Base-by-base conservation (phyloP, 345 rosid genomes). In the Aurinia saxatilis region DNA sequence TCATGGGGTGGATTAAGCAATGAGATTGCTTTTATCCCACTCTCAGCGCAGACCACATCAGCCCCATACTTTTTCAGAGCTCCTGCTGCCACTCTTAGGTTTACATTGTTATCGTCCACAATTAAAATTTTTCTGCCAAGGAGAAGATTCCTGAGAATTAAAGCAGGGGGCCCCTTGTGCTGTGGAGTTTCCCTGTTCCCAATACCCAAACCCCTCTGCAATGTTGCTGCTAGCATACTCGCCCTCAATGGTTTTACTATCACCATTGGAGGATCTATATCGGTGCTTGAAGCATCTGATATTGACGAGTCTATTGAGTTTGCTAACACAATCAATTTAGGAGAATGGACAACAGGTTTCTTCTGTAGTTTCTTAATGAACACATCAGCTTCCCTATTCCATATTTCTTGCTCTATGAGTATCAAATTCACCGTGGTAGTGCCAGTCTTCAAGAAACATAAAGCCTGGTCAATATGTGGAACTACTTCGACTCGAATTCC, bases 61-160 rank as follows among this genome's bases (percentile, higher is more conserved):
- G 96, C 98, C 61, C 98, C 98, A 46, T 86, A 92, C 60, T 72
- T 92, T 62, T 78, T 92, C 81, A 92, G 78, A 57, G 96, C 98
- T 73, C 85, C 91, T 2, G 81, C 93, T 35, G 98, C 98, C 50
- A 92, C 96, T 77, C 72, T 87, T 39, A 85, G 95, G 74, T 92
- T 92, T 68, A 89, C 95, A 12, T 58, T 60, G 63, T 92, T 92
- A 70, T 92, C 98, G 54, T 92, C 98, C 33, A 92, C 93, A 8
- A 92, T 66, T 38, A 91, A 77, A 45, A 92, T 86, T 70, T 80
- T 92, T 59, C 88, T 79, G 25, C 96, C 95, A 11, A 35, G 81
- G 23, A 92, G 92, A 75, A 89, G 92, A 78, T 57, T 75, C 48
- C 77, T 68, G 19, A 87, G 88, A 30, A 79, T 72, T 56, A 69